These are phyloP conservation scores for Thermothelomyces thermophilus DNA, from an alignment of 2,329 filamentous ascomycete genomes.

Conservation along the genomic window DNA sequence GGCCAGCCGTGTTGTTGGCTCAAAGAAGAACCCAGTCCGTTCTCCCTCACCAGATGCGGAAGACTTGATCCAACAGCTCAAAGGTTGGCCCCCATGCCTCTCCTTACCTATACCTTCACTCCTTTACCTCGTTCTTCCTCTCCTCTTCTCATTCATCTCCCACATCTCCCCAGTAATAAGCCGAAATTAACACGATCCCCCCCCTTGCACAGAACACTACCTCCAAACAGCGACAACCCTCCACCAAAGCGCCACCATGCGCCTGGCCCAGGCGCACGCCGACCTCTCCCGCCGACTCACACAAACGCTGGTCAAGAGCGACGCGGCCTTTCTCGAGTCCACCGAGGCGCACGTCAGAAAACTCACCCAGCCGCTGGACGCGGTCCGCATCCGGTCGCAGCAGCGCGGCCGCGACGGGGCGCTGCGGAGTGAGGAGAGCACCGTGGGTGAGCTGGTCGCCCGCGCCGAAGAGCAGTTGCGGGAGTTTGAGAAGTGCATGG, in stretches of 20 bases:
- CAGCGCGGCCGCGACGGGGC: conserved; percentile 5
- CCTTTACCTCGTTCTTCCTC: neutral
- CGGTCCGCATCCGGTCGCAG: conserved; percentile 14
- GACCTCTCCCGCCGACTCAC: conserved; percentile 5
- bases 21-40: neutral
- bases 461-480: conserved; percentile 5
- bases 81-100: conserved; percentile 2
- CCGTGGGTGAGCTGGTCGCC: conserved; percentile 10
- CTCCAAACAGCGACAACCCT: conserved; percentile 14
- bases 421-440: neutral
- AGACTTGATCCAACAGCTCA: conserved; percentile 16
- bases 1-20: neutral
- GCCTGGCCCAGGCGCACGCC: conserved; percentile 13
- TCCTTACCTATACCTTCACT: neutral
- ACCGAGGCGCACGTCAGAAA: conserved; percentile 7
- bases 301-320: neutral
- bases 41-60: conserved; percentile 11
- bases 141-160: neutral
- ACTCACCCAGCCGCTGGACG: conserved; percentile 12
- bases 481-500: conserved; percentile 14
- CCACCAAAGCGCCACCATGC: conserved; percentile 10
- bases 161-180: too few relatives aligned
- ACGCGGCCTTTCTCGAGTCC: conserved; percentile 12
- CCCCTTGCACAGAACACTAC: conserved; percentile 16
- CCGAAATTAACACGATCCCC: neutral